phyloP scores from a whole-genome alignment of 257 asterid genomes.

The Thymus quinquecostatus region DNA sequence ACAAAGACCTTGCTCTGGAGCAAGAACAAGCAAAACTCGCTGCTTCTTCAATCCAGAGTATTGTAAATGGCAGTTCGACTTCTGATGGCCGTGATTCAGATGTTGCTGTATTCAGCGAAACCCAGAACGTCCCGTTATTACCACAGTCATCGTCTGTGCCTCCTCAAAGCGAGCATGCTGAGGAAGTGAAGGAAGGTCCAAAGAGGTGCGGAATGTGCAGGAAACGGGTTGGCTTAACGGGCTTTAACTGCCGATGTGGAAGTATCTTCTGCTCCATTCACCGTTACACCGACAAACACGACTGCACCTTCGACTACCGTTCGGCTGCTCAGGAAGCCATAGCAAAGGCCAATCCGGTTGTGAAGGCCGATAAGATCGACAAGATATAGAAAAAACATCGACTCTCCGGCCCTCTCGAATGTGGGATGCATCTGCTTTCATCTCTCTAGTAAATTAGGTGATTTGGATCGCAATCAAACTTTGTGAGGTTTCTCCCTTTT shows the following conservation, averaged over 20 bases:
- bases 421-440: slow-evolving; percentile 18
- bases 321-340: slow-evolving; percentile 67
- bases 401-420: not conserved
- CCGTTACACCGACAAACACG: slow-evolving; percentile 70
- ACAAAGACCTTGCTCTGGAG: slow-evolving; percentile 57
- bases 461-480: not conserved
- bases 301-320: slow-evolving; percentile 61
- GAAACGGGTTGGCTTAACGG: slow-evolving; percentile 68
- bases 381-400: slow-evolving; percentile 39
- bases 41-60: slow-evolving; percentile 65
- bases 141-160: slow-evolving; percentile 35
- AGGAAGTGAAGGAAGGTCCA: slow-evolving; percentile 53
- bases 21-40: slow-evolving; percentile 66
- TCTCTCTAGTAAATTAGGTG: slow-evolving; percentile 13
- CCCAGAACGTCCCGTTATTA: slow-evolving; percentile 35
- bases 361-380: slow-evolving; percentile 67
- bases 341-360: slow-evolving; percentile 76
- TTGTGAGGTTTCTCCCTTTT: slow-evolving; percentile 17
- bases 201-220: slow-evolving; percentile 55
- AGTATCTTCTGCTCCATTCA: slow-evolving; percentile 51
- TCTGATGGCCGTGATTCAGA: slow-evolving; percentile 28
- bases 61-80: slow-evolving; percentile 54
- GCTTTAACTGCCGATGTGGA: slow-evolving; percentile 68
- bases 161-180: slow-evolving; percentile 26
- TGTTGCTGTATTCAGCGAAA: slow-evolving; percentile 28